A percentile compares a stretch with the other conserved stretches of the same genome.
Conservation (phyloP, 176 grass and related monocot species). For the Eragrostis nindensis region DNA sequence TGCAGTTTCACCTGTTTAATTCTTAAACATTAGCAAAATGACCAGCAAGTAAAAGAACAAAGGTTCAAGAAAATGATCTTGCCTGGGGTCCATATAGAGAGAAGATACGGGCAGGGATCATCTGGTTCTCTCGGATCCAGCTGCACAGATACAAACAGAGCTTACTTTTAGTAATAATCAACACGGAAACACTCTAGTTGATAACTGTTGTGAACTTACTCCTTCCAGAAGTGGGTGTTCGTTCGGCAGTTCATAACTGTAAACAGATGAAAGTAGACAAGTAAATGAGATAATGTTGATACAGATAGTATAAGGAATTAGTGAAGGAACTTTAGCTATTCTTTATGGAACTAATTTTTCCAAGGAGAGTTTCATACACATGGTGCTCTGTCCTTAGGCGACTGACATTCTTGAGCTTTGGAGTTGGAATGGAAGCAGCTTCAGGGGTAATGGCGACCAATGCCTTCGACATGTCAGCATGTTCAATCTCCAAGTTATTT, state of each 20-base stretch:
- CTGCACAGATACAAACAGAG: slow-evolving; percentile 48
- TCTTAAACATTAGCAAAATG: slow-evolving; percentile 25
- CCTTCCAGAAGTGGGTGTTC: slow-evolving; percentile 68
- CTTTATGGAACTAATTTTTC: slow-evolving; percentile 14
- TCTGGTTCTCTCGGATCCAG: slow-evolving; percentile 72
- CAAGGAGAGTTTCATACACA: slow-evolving; percentile 65
- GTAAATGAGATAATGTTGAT: slow-evolving; percentile 5
- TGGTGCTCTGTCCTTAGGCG: slow-evolving; percentile 89
- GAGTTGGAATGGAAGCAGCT: slow-evolving; percentile 78
- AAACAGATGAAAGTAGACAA: slow-evolving; percentile 47
- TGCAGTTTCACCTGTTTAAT: slow-evolving; percentile 71
- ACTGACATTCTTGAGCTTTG: slow-evolving; percentile 87
- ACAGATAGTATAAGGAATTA: slow-evolving; percentile 5
- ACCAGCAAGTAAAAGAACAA: slow-evolving; percentile 12
- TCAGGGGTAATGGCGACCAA: slow-evolving; percentile 69
- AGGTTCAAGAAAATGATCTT: slow-evolving; percentile 44
- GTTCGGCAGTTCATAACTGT: slow-evolving; percentile 84
- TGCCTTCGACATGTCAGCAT: slow-evolving; percentile 74
- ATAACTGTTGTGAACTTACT: slow-evolving; percentile 53
- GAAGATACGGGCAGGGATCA: slow-evolving; percentile 83
- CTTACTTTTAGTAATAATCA: slow-evolving; percentile 27
- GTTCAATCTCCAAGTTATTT: slow-evolving; percentile 71
- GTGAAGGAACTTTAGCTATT: slow-evolving; percentile 12
- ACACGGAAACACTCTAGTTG: slow-evolving; percentile 8
- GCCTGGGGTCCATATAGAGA: slow-evolving; percentile 90